Conservation (phyloP, 75 land plant species). For the Cupressus sempervirens region DNA sequence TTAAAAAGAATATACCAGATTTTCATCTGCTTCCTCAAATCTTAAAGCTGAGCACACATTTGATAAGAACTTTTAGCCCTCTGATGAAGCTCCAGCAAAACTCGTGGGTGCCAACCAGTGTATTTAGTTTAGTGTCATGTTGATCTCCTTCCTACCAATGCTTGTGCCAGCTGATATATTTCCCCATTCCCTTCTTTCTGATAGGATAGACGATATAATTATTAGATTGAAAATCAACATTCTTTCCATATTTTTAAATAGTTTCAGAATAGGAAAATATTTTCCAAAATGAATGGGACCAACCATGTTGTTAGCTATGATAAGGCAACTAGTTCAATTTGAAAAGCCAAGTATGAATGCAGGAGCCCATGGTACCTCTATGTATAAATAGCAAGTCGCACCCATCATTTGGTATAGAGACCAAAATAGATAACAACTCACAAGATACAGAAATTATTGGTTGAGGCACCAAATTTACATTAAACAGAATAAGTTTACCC, state of each 20-base stretch:
- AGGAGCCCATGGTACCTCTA: neutral
- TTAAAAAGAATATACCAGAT: too few species aligned
- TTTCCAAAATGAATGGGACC: neutral
- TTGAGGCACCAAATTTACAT: too few species aligned
- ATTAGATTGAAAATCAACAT: neutral
- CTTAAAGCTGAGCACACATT: too few species aligned
- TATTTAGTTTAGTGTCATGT: too few species aligned
- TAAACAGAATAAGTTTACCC: too few species aligned
- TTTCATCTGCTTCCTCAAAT: too few species aligned
- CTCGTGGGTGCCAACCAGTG: too few species aligned
- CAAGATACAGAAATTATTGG: neutral
- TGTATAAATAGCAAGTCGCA: neutral
- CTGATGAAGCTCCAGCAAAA: too few species aligned
- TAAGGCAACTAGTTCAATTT: neutral
- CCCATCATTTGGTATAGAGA: neutral
- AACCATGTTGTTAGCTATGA: neutral
- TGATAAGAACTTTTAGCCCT: too few species aligned
- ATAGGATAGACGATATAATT: neutral
- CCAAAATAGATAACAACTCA: neutral
- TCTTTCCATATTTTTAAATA: neutral
- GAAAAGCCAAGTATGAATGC: neutral
- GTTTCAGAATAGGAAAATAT: too few species aligned
- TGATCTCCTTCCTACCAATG: too few species aligned
- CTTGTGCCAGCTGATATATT: neutral
- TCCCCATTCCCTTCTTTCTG: neutral